Base-by-base conservation (phyloP, 177 flowering plant species). In the Vitis hybrid region DNA sequence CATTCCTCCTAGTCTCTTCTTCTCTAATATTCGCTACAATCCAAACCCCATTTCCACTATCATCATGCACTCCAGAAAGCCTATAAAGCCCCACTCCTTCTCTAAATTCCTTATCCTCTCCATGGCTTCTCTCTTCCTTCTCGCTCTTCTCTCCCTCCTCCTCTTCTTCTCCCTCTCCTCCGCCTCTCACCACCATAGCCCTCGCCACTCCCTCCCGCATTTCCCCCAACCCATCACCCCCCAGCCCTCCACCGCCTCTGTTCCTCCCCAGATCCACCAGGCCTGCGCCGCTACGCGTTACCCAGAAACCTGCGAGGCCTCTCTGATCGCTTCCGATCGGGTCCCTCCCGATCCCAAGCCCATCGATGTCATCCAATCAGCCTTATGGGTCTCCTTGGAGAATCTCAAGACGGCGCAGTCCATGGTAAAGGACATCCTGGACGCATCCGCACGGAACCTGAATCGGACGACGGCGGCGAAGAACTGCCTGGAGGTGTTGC, bases 271-370 rank as follows among this genome's bases (percentile, higher is more conserved):
- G 44, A 79, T 90, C 78, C 73, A 38, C 2, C 82, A 75, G 66
- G 89, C 95, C 15, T 94, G 98, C 83, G 78, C 80, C 7, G 91
- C 98, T 68, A 90, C 97, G 1, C 88, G 87, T 2, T 82, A 67
- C 76, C 85, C 90, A 0, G 77, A 79, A 14, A 14, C 70, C 50
- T 95, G 98, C 77, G 75, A 64, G 49, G 8, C 84, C 52, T 61
- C 90, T 22, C 73, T 95, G 5, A 0, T 73, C 49, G 51, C 77
- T 11, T 76, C 84, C 31, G 9, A 22, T 14, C 66, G 14, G 8
- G 70, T 71, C 18, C 87, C 86, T 1, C 72, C 85, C 8, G 70
- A 79, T 58, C 73, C 89, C 2, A 74, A 76, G 65, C 76, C 95
- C 1, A 15, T 80, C 65, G 79, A 89, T 11, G 71, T 90, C 70